These are phyloP conservation scores for Russula brevipes DNA, from an alignment of 768 basidiomycete species.

Conservation along the genomic window DNA sequence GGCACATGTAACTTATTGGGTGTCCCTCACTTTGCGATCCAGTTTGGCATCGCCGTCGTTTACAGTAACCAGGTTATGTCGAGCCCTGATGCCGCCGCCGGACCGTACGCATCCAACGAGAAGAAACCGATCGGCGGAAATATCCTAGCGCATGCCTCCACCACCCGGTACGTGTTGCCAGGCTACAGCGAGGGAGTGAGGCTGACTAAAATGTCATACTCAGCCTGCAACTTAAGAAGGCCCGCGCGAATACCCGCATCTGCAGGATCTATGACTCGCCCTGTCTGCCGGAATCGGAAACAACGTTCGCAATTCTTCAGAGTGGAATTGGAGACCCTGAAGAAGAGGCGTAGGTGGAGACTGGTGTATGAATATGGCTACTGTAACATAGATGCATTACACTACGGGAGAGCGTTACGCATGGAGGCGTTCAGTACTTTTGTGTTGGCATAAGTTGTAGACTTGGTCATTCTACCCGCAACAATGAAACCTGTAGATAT, in stretches of 20 bases:
- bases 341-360: slow-evolving; percentile 54
- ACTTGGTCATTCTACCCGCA: background rate
- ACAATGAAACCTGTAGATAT: background rate
- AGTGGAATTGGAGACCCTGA: slow-evolving; percentile 94
- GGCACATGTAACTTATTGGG: background rate
- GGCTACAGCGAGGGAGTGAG: background rate
- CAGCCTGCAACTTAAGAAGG: slow-evolving; percentile 88
- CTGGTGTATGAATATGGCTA: slow-evolving; percentile 1
- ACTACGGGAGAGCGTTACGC: background rate
- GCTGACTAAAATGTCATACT: background rate
- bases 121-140: slow-evolving; percentile 99
- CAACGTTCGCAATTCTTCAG: slow-evolving; percentile 86
- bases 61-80: slow-evolving; percentile 99
- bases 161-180: slow-evolving; percentile 65
- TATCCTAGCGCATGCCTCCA: slow-evolving; percentile 98
- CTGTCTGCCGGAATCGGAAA: slow-evolving; percentile 94
- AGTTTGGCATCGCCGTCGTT: slow-evolving; percentile 98
- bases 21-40: slow-evolving; percentile 22
- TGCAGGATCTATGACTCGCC: slow-evolving; percentile 99
- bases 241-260: slow-evolving; percentile 83
- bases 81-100: slow-evolving; percentile 91
- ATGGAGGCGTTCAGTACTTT: background rate
- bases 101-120: slow-evolving; percentile 82
- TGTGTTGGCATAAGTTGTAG: background rate
- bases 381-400: background rate